phyloP scores from a whole-genome alignment of 2,329 filamentous ascomycete species.

The Hymenoscyphus fructigenus region DNA sequence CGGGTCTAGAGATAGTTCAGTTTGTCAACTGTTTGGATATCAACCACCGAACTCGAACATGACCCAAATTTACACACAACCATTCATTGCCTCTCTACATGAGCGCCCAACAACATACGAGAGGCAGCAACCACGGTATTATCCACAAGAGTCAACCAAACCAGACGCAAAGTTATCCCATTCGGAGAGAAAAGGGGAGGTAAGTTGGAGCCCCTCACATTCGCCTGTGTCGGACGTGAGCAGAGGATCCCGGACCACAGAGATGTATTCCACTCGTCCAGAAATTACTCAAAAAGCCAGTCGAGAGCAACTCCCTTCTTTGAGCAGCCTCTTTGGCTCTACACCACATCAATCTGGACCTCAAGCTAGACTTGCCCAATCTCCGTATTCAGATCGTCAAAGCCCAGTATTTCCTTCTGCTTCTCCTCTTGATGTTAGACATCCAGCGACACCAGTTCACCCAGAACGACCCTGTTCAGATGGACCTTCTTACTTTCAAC shows the following conservation, averaged over 20 bases:
- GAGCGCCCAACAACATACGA: constrained; percentile 23
- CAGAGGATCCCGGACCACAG: constrained; percentile 19
- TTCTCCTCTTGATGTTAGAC: constrained; percentile 31
- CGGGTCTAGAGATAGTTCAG: neutral
- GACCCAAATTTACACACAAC: constrained; percentile 34
- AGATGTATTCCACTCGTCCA: constrained; percentile 29
- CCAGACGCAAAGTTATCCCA: constrained; percentile 13
- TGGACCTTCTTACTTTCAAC: constrained; percentile 29
- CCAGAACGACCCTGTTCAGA: constrained; percentile 28
- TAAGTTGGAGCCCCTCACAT: constrained; percentile 23
- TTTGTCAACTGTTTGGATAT: neutral
- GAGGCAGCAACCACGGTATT: constrained; percentile 21
- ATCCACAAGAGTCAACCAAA: constrained; percentile 19
- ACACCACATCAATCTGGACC: constrained; percentile 24
- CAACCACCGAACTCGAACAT: constrained; percentile 24
- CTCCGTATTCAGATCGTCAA: constrained; percentile 34
- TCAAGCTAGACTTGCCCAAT: constrained; percentile 25
- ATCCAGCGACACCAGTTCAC: constrained; percentile 30
- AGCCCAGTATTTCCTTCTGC: constrained; percentile 32
- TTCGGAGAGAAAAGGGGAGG: constrained; percentile 20
- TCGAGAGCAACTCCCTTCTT: constrained; percentile 35
- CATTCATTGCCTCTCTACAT: constrained; percentile 27
- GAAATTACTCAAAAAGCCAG: constrained; percentile 23
- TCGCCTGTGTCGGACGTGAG: constrained; percentile 29
- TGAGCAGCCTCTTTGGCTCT: constrained; percentile 37